Conservation (phyloP, 441 rosid genomes). For the Eutrema salsugineum region DNA sequence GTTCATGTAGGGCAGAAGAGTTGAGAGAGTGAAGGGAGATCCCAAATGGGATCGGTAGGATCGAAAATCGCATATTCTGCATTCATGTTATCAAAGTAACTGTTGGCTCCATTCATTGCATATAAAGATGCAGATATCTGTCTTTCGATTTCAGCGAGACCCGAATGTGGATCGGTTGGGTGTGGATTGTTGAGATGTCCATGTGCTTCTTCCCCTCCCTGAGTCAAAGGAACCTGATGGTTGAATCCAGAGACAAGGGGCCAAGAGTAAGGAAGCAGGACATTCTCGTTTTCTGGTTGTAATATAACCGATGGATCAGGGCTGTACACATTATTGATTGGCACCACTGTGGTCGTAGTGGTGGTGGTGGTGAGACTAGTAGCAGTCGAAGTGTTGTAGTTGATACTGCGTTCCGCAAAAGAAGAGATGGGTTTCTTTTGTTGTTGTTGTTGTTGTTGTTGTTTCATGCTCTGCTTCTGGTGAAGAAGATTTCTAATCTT, state of each 20-base stretch:
- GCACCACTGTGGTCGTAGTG: conserved; percentile 20
- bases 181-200: conserved; percentile 6
- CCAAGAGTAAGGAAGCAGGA: conserved; percentile 46
- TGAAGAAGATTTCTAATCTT: conserved; percentile 69
- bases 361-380: conserved; percentile 32
- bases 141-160: conserved; percentile 47
- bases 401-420: conserved; percentile 6
- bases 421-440: conserved; percentile 12
- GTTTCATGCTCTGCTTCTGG: conserved; percentile 52
- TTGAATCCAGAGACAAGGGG: conserved; percentile 37
- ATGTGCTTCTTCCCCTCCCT: conserved; percentile 29
- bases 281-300: conserved; percentile 14
- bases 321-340: conserved; percentile 40
- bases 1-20: conserved; percentile 38
- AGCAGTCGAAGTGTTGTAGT: conserved; percentile 26
- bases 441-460: conserved; percentile 27
- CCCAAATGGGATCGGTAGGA: conserved; percentile 54
- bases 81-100: conserved; percentile 33
- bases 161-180: conserved; percentile 22
- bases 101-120: conserved; percentile 54
- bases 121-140: conserved; percentile 65
- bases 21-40: conserved; percentile 49
- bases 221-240: conserved; percentile 38
- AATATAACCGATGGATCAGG: conserved; percentile 43
- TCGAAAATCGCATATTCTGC: conserved; percentile 37